A percentile compares a stretch with the other conserved stretches of the same genome.
phyloP scores from a whole-genome alignment of 805 yeast genomes.

The Saccharomycopsis sp. region DNA sequence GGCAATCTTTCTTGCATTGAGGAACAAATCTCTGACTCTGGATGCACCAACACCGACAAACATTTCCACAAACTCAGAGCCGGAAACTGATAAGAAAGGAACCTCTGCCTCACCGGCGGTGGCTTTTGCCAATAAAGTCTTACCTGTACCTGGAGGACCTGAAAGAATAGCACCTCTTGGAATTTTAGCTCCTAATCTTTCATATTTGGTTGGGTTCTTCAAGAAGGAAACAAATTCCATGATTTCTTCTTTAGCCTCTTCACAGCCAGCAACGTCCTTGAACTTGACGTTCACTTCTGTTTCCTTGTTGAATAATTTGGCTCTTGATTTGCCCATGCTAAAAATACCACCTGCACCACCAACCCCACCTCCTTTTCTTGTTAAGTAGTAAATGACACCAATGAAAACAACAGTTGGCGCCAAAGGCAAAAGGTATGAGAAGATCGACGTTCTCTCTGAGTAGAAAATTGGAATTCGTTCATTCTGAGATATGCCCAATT shows the following conservation, averaged over 20 bases:
- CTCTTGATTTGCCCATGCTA: constrained; percentile 82
- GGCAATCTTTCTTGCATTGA: constrained; percentile 86
- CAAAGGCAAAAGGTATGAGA: constrained; percentile 58
- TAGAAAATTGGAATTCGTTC: constrained; percentile 75
- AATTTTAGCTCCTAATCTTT: constrained; percentile 88
- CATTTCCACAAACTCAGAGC: constrained; percentile 98
- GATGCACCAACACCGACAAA: constrained; percentile 99
- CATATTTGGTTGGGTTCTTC: constrained; percentile 84
- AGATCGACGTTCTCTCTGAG: constrained; percentile 55
- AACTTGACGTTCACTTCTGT: constrained; percentile 83
- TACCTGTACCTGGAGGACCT: constrained; percentile 99
- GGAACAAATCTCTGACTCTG: constrained; percentile 90
- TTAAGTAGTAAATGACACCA: constrained; percentile 54
- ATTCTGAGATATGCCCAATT: constrained; percentile 52
- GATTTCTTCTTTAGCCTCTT: constrained; percentile 93
- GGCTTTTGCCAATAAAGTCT: constrained; percentile 92
- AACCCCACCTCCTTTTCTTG: constrained; percentile 35
- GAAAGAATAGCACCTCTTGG: constrained; percentile 97
- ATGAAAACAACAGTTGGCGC: constrained; percentile 73
- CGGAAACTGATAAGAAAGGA: constrained; percentile 91
- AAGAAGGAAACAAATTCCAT: constrained; percentile 96
- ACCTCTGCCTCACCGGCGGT: constrained; percentile 99
- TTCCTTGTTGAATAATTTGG: constrained; percentile 85
- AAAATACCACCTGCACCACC: constrained; percentile 67
- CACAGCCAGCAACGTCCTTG: constrained; percentile 94